Evolutionary conservation across 495 filamentous ascomycete genomes (phyloP), one percentile per base, ranked within the genome.

Genomic region (Penicillium canariense): DNA sequence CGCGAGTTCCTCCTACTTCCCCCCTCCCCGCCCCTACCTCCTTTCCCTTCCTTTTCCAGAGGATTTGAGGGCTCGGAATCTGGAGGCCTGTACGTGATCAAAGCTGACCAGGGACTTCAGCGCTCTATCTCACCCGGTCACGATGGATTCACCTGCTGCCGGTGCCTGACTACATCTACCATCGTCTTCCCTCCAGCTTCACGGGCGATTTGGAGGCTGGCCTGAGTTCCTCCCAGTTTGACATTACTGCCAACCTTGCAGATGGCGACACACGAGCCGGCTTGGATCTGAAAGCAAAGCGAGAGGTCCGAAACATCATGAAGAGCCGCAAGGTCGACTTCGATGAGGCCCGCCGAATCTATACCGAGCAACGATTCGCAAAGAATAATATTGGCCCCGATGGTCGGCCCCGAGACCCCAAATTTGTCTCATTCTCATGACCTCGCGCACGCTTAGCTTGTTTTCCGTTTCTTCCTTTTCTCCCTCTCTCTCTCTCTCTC

Each of bases 391-490:
- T 98, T 64, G 91, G 84, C 10, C 77, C 86, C 14, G 95, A 97
- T 70, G 94, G 95, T 30, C 73, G 84, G 63, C 94, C 94, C 46
- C 84, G 84, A 68, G 94, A 97, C 79, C 90, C 91, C 52, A 96
- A 96, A 77, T 95, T 96, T 66, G 90, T 96, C 10, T 92, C 88
- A 50, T 96, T 96, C 71, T 94, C 89, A 23, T 95, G 62, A 78
- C 43, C 27, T 25, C 14, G 35, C 46, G 22, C 31, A 4, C 31
- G 27, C 20, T 10, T 27, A 34, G 15, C 18, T 40, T n/a, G n/a
- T n/a, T n/a, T n/a, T n/a, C n/a, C n/a, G n/a, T n/a, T n/a, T n/a
- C n/a, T n/a, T n/a, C n/a, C n/a, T n/a, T n/a, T 32, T 45, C 27
- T 32, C 42, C 2, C 15, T 11, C 12, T 27, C 7, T 25, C 22